Evolutionary conservation across 1,284 basidiomycete species (phyloP), one percentile per base, ranked within the genome.

Genomic region (Pterula multifida): DNA sequence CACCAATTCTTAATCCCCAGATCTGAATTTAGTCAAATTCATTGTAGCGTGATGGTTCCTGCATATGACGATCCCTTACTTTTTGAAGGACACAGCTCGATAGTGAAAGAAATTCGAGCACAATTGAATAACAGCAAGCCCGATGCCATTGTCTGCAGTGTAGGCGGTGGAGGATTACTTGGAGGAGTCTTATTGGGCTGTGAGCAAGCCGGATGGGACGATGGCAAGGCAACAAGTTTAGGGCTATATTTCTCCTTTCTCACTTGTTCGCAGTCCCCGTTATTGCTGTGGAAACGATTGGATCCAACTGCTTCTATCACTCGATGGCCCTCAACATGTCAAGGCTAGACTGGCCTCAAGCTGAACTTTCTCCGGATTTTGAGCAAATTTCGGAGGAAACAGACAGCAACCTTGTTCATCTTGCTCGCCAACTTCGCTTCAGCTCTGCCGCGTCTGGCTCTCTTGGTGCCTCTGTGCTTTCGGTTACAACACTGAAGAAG

Each of bases 31-130:
- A 35, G 23, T 21, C 25, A 49, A 51, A 32, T 12, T 21, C n/a
- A 47, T 21, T 35, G 35, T 52, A 86, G 82, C 1, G 68, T 85
- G 9, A 65, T 85, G 62, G 70, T 83, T 4, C 81, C 80, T 3
- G 75, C 83, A 3, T 86, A 85, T 53, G 81, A 89, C 44, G 68
- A 86, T 56, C 71, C 75, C 6, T 57, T 73, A 2, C 47, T 88
- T 11, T 85, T 85, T 83, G 73, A 80, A 60, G 86, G 85, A 1
- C 82, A 88, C 59, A 70, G 76, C 15, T 81, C 81, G 17, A 79
- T 87, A 71, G 66, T 88, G 23, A 58, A 67, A 13, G 85, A 88
- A 58, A 76, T 85, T 45, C 61, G 67, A 15, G 55, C 58, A 13
- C 81, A 85, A 55, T 63, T 86, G 1, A 23, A 47, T 13, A 23